Base-by-base conservation (phyloP, 1,139 yeast species). In the Sugiyamaella novakii region DNA sequence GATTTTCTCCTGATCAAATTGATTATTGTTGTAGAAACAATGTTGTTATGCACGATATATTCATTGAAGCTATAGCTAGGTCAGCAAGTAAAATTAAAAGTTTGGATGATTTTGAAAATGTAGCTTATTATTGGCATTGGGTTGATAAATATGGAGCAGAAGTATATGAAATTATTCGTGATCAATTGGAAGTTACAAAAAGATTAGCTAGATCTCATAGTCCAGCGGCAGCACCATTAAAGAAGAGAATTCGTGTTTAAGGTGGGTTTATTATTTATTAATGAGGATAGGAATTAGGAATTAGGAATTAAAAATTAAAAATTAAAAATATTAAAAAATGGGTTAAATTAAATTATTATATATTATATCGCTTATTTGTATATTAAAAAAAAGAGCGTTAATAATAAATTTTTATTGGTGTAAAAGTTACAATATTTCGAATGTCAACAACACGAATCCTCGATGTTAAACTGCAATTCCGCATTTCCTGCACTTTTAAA, bases 61-160 rank as follows among this genome's bases (percentile, higher is more conserved):
- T 57, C 36, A 51, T 62, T 24, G 66, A 62, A 35, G 56, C 59
- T 19, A 62, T 62, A 25, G 61, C 60, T 1, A 48, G 48, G 25
- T 51, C 58, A 22, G 63, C 64, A n/a, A 41, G 53, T 8, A 28
- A 43, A 11, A 61, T 62, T 35, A 57, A 51, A 29, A 50, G 57
- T 12, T 54, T 56, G 22, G 54, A 53, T 14, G 66, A 62, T 44
- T 53, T 62, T 19, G 47, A 51, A 34, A 44, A 49, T 19, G 59
- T 55, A 12, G 63, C 63, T 10, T 56, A 53, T 49, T 62, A 59
- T 51, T 62, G 66, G 66, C 56, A 61, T 33, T 56, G 60, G 59
- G 50, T 62, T 30, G 66, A 62, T 42, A 47, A 42, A 35, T 59
- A 55, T 38, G 66, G 65, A 11, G 51, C 47, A 25, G 65, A 62